Evolutionary conservation across 176 grass and related monocot genomes (phyloP), one percentile per base, ranked within the genome.

Genomic region (Pontederia crassipes): DNA sequence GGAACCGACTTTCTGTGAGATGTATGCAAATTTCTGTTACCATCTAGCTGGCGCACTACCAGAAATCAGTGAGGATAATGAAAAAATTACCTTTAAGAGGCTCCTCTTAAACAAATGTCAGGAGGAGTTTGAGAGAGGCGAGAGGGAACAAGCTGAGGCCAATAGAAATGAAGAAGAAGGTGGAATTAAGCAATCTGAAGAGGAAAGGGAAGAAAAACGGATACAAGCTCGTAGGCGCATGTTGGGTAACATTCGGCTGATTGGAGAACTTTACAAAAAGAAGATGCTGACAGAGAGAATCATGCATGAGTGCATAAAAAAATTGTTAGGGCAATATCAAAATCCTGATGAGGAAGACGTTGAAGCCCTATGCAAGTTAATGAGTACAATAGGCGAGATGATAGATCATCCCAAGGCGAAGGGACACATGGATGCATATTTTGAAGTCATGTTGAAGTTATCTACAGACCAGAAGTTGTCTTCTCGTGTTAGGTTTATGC

Each of bases 1-100:
- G 83, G 91, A 95, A 62, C 91, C 91, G 56, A 95, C 91, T 51
- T 95, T 90, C 72, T 95, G 91, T 82, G 91, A 95, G 78, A 95
- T 95, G 91, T 95, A 95, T 75, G 91, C 91, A 52, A 73, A 84
- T 77, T 95, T 95, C 54, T 95, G 91, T 68, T 75, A 9, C 9
- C 72, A 75, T 79, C 72, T 95, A 64, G 83, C 86, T 20, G 17
- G 26, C 48, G 91, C 55, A 50, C 72, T 95, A 71, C 91, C 91
- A 62, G 86, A 84, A 48, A 87, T 95, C 49, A 80, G 58, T 32
- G 80, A 82, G 45, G 83, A 89, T 70, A 90, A 95, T 46, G 78
- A 95, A 72, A 95, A 90, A 26, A 84, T 95, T 56, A 95, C 91
- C 52, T 95, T 95, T 52, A 95, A 87, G 66, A 87, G 86, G 70